Conservation (phyloP, 1,284 basidiomycete genomes). For the Phellinidium pouzarii region DNA sequence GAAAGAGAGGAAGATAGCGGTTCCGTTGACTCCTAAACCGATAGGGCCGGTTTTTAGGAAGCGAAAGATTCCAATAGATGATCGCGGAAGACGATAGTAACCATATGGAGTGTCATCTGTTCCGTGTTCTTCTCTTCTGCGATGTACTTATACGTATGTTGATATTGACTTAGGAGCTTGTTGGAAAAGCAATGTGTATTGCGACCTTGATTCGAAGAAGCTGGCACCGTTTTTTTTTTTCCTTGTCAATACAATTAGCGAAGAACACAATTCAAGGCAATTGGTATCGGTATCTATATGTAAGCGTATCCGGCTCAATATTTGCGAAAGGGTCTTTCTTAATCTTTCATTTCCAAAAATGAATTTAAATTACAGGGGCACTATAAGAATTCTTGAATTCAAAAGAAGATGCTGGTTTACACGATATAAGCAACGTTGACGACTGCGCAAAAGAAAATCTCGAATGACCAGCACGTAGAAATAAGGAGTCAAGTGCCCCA, state of each 20-base stretch:
- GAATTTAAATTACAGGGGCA: no score
- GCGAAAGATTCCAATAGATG: slow-evolving; percentile 31
- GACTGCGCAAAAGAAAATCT: no score
- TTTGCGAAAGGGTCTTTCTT: no score
- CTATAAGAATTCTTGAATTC: no score
- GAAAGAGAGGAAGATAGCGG: slow-evolving; percentile 17
- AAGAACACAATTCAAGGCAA: no score
- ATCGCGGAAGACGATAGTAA: slow-evolving; percentile 14
- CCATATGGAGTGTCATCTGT: neutral
- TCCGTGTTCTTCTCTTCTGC: slow-evolving; percentile 1
- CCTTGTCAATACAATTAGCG: neutral
- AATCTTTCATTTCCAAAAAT: no score
- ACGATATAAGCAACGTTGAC: no score
- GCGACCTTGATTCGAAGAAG: neutral
- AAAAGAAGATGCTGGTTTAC: no score
- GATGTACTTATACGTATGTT: slow-evolving; percentile 1
- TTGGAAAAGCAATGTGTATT: neutral
- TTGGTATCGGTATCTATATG: no score
- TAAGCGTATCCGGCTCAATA: no score
- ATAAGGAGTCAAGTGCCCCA: no score
- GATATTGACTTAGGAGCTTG: neutral
- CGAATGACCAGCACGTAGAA: no score
- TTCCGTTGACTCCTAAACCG: slow-evolving; percentile 19
- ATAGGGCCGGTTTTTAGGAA: slow-evolving; percentile 37
- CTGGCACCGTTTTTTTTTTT: neutral